Base-by-base conservation (phyloP, 2,329 filamentous ascomycete genomes). In the Phyllosticta citribraziliensis region DNA sequence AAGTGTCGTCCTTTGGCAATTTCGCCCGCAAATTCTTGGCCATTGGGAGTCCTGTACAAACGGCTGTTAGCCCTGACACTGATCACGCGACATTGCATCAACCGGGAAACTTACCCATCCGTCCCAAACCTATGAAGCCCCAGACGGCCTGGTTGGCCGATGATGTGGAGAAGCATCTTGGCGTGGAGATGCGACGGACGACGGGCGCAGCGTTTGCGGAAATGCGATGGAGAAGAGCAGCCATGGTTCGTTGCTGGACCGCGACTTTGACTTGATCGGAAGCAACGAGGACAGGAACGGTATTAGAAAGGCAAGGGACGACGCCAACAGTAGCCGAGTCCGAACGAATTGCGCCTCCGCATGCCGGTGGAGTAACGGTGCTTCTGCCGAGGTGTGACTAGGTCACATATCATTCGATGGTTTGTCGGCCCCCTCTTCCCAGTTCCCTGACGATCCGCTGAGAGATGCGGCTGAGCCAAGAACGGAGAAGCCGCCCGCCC, bases 21-120 rank as follows among this genome's bases (percentile, higher is more conserved):
- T 88, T 89, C 47, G 82, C 78, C 66, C 86, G 81, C 5, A 90
- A 77, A 67, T 89, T 90, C 71, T 80, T 82, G 40, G 87, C 87
- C 87, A 90, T 90, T 55, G 85, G 83, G 66, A 85, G 89, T 55
- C 87, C 86, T 88, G 63, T 20, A 24, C 11, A 50, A 35, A 61
- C 47, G 17, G 50, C 55, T 4, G 27, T 62, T 35, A 62, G 19
- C 57, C 47, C 17, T 27, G 35, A 56, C 20, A 9, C 27, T 58
- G 35, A 55, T 22, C 52, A 52, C 61, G 57, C 53, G 60, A 62
- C 17, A 57, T n/a, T 40, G 40, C n/a, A 25, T 51, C 59, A 51
- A 20, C n/a, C 20, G 19, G 25, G 5, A 27, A 50, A 72, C 76
- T 65, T 65, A 79, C 78, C 78, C 78, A 80, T 80, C 58, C 75